phyloP scores from a whole-genome alignment of 768 basidiomycete species.

The Cystobasidium ongulense region DNA sequence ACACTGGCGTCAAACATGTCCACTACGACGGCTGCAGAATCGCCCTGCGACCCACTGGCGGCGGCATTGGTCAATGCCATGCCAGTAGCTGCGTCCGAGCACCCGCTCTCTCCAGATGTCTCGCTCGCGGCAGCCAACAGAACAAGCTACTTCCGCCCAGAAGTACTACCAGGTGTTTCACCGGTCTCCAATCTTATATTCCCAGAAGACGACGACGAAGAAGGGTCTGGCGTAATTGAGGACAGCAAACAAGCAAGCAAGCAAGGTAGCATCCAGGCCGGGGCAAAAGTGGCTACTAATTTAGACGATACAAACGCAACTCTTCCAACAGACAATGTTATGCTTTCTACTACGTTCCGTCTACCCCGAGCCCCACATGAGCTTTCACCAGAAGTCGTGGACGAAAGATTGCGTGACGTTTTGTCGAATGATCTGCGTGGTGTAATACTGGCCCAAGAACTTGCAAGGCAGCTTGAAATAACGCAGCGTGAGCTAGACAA shows the following conservation, averaged over 20 bases:
- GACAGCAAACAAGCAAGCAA: not conserved
- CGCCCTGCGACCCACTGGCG: not conserved
- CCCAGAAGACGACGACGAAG: not conserved
- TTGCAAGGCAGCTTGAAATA: not conserved
- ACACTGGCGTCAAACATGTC: not conserved
- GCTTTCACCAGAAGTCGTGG: not conserved
- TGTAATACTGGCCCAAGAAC: constrained; percentile 2
- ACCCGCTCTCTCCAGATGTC: constrained; percentile 19
- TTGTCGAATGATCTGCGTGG: not conserved
- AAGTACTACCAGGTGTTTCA: not conserved
- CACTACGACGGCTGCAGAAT: not conserved
- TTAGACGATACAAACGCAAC: not conserved
- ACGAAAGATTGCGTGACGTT: not conserved
- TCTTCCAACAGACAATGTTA: not conserved
- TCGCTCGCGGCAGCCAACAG: not conserved
- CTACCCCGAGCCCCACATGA: not conserved
- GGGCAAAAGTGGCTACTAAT: too few relatives aligned
- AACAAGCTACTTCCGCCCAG: constrained; percentile 19
- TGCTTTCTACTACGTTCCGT: not conserved
- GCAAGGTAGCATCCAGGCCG: not conserved
- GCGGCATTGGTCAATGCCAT: not conserved
- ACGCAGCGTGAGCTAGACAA: not conserved
- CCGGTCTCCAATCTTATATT: not conserved
- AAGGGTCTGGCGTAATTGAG: not conserved
- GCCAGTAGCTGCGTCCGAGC: not conserved